A percentile compares a stretch with the other conserved stretches of the same genome.
Conservation (phyloP, 129 eudicot genomes). For the Helianthus annuus region HanXRQr2.0-SUNRISE NC_035445.2:140478481-140478980, state of each 20-base stretch:
- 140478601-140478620: conserved; percentile 75
- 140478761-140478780: conserved; percentile 40
- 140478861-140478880: conserved; percentile 61
- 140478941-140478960: conserved; percentile 76
- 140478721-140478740: conserved; percentile 42
- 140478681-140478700: conserved; percentile 82
- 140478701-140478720: conserved; percentile 51
- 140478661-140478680: conserved; percentile 56
- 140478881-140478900: conserved; percentile 59
- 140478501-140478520: conserved; percentile 84
- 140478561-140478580: conserved; percentile 62
- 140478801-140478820: conserved; percentile 46
- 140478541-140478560: conserved; percentile 93
- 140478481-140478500: conserved; percentile 88
- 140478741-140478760: conserved; percentile 52
- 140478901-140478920: conserved; percentile 74
- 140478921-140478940: conserved; percentile 81
- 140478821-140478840: conserved; percentile 59
- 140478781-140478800: conserved; percentile 47
- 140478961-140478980: conserved; percentile 85
- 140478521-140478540: conserved; percentile 92
- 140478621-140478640: conserved; percentile 77
- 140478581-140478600: conserved; percentile 93
- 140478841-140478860: conserved; percentile 48
- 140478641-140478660: conserved; percentile 68